These are phyloP conservation scores for Gymnopilus junonius DNA, from an alignment of 768 basidiomycete genomes.

Conservation along the genomic window DNA sequence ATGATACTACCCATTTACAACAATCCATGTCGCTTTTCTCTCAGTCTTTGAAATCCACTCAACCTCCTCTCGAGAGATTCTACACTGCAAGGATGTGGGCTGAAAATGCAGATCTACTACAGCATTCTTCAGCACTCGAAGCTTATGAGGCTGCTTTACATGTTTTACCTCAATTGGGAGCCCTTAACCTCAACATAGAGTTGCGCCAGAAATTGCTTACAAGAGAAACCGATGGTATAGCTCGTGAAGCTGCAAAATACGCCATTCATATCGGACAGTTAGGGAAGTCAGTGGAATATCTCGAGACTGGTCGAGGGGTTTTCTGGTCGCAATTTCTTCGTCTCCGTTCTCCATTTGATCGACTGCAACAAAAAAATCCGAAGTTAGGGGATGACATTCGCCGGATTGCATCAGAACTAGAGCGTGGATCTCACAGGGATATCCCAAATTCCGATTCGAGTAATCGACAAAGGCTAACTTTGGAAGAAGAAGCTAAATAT, in stretches of 20 bases:
- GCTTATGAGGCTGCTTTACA: slow-evolving; percentile 12
- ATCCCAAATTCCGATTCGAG: not conserved
- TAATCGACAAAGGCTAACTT: not conserved
- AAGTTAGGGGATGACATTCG: slow-evolving; percentile 3
- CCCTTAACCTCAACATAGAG: slow-evolving; percentile 10
- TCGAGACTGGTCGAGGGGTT: slow-evolving; percentile 15
- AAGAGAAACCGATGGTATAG: slow-evolving; percentile 10
- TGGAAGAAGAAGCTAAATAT: slow-evolving; percentile 6
- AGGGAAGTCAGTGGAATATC: slow-evolving; percentile 13
- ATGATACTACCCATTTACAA: not conserved
- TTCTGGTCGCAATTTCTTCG: slow-evolving; percentile 18
- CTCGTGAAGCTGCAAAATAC: slow-evolving; percentile 11
- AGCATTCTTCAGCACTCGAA: slow-evolving; percentile 6
- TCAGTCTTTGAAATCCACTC: not conserved
- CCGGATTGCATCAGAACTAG: not conserved
- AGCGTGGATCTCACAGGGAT: slow-evolving; percentile 6
- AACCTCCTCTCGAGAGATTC: not conserved
- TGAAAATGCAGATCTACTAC: slow-evolving; percentile 1
- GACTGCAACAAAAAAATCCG: slow-evolving; percentile 3
- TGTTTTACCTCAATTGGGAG: slow-evolving; percentile 6
- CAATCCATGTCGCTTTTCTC: not conserved
- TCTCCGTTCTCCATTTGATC: slow-evolving; percentile 15
- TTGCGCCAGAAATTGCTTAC: slow-evolving; percentile 7
- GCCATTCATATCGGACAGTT: slow-evolving; percentile 7
- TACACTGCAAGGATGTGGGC: slow-evolving; percentile 9